Conservation (phyloP, 345 rosid species). For the Pseudoturritis turrita region DNA sequence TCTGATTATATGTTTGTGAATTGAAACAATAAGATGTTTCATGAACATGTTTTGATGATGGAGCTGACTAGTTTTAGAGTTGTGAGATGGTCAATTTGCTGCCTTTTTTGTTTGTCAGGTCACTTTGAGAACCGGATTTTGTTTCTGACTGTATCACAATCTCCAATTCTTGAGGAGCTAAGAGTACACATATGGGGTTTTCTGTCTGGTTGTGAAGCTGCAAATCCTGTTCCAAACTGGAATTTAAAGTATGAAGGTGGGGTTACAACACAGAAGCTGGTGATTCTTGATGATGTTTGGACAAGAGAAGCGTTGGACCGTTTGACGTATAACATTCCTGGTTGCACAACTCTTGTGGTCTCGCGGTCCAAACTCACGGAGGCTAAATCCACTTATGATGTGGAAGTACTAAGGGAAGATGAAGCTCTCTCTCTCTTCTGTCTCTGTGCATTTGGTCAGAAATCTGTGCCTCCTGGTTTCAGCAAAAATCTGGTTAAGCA, state of each 20-base stretch:
- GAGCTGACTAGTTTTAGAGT: background rate
- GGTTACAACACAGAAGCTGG: slow-evolving; percentile 32
- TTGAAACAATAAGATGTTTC: background rate
- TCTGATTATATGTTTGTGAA: background rate
- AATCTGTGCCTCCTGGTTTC: slow-evolving; percentile 49
- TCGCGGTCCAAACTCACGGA: slow-evolving; percentile 61
- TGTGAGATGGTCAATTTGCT: background rate
- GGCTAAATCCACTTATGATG: slow-evolving; percentile 40
- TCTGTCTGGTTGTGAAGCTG: slow-evolving; percentile 38
- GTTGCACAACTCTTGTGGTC: slow-evolving; percentile 69
- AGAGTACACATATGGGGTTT: slow-evolving; percentile 40
- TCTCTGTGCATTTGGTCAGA: slow-evolving; percentile 66
- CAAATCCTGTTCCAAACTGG: slow-evolving; percentile 33
- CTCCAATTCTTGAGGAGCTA: slow-evolving; percentile 59
- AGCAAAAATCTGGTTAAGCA: slow-evolving; percentile 54
- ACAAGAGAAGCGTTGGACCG: slow-evolving; percentile 48
- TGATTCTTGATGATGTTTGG: slow-evolving; percentile 94
- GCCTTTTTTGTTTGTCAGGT: slow-evolving; percentile 32
- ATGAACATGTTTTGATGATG: background rate
- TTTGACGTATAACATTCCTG: slow-evolving; percentile 45
- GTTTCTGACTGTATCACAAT: slow-evolving; percentile 80
- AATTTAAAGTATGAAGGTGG: slow-evolving; percentile 32
- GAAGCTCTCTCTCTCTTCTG: slow-evolving; percentile 73
- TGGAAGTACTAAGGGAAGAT: slow-evolving; percentile 57
- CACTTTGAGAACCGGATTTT: slow-evolving; percentile 47